Conservation (phyloP, 768 basidiomycete genomes). For the Dendrothele bispora region DNA sequence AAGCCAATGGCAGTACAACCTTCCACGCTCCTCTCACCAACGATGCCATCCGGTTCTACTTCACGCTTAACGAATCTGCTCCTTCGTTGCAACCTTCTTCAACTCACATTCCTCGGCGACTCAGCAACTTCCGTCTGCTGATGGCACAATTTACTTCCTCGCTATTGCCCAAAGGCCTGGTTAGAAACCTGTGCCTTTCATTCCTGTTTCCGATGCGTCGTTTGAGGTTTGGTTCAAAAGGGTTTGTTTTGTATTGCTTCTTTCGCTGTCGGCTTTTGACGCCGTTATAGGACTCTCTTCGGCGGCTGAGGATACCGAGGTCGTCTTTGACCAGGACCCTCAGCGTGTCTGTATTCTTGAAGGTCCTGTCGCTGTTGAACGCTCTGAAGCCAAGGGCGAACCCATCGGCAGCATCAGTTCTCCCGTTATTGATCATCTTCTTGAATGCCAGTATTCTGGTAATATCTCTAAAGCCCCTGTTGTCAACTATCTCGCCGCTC, state of each 20-base stretch:
- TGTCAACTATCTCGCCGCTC: conserved; percentile 75
- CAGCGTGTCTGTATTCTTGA: conserved; percentile 97
- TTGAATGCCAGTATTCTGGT: conserved; percentile 77
- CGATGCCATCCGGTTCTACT: conserved; percentile 80
- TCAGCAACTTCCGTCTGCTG: conserved; percentile 84
- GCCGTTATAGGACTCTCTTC: conserved; percentile 84
- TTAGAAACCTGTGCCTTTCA: conserved; percentile 98
- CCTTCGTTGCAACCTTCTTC: conserved; percentile 84
- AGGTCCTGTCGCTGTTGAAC: conserved; percentile 92
- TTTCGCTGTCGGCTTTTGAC: conserved; percentile 11
- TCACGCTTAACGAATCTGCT: conserved; percentile 76
- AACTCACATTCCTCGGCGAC: conserved; percentile 77
- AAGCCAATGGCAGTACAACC: conserved; percentile 51
- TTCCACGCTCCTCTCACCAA: conserved; percentile 90
- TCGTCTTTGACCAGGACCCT: conserved; percentile 98
- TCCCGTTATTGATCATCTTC: conserved; percentile 72
- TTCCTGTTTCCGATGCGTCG: conserved; percentile 87
- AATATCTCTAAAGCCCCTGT: conserved; percentile 74
- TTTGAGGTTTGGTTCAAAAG: conserved; percentile 99
- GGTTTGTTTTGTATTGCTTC: conserved; percentile 41
- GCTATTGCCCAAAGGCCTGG: conserved; percentile 93
- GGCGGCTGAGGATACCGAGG: conserved; percentile 97
- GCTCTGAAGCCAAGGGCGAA: conserved; percentile 85
- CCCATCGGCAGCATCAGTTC: conserved; percentile 88
- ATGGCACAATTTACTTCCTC: conserved; percentile 94